phyloP scores from a whole-genome alignment of 805 yeast species.

The Wickerhamomyces strasburgensis region DNA sequence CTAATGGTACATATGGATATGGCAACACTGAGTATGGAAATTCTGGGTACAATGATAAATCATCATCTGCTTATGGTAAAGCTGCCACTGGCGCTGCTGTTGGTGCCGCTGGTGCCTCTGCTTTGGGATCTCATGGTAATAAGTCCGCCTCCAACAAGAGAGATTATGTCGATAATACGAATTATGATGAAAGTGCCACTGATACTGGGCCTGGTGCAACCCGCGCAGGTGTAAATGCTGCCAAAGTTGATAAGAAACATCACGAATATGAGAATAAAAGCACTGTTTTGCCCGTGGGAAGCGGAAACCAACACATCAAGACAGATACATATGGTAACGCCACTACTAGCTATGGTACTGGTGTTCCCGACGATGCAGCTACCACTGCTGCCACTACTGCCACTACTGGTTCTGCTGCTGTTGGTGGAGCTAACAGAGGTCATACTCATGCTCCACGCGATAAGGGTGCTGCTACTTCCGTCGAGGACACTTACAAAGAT shows the following conservation, averaged over 20 bases:
- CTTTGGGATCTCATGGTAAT: not conserved
- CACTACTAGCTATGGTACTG: conserved; percentile 11
- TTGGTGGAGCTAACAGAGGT: conserved; percentile 7
- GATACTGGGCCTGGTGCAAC: conserved; percentile 17
- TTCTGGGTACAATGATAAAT: too few species aligned
- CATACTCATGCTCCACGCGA: conserved; percentile 5
- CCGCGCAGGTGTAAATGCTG: conserved; percentile 13
- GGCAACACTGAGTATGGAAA: too few species aligned
- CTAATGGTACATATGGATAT: too few species aligned
- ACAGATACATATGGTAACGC: conserved; percentile 13
- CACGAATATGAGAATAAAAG: conserved; percentile 20
- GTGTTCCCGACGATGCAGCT: conserved; percentile 18
- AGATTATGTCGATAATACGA: not conserved
- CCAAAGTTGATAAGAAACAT: not conserved
- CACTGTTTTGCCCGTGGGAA: conserved; percentile 19
- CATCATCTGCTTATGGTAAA: not conserved
- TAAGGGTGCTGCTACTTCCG: conserved; percentile 16
- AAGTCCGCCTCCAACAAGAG: not conserved
- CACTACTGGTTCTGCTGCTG: conserved; percentile 8
- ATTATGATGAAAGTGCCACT: conserved; percentile 5
- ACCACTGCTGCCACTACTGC: conserved; percentile 14
- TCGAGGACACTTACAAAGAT: conserved; percentile 17
- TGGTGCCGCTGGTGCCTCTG: not conserved
- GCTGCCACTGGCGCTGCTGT: conserved; percentile 1
- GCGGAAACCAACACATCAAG: conserved; percentile 3